These are phyloP conservation scores for Trichothecium roseum DNA, from an alignment of 2,329 filamentous ascomycete species.

Conservation along the genomic window DNA sequence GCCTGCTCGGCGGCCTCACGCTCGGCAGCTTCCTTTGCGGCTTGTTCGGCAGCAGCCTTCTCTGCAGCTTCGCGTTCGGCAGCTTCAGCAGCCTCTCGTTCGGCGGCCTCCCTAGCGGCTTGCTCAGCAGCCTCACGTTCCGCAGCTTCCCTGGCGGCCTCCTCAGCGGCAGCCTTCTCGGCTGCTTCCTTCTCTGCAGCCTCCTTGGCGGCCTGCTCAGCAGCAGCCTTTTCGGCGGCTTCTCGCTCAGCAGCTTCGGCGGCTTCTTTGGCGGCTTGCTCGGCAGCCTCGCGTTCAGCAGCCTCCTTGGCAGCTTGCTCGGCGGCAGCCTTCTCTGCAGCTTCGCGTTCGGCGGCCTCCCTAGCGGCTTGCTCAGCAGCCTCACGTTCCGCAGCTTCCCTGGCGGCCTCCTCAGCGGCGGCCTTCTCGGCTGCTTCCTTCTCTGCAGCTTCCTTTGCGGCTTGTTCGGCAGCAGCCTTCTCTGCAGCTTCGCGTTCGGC, in stretches of 20 bases:
- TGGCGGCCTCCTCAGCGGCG: conserved; percentile 2
- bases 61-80: background rate
- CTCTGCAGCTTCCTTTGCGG: background rate
- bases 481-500: background rate
- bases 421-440: background rate
- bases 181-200: conserved; percentile 10
- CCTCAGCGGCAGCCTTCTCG: conserved; percentile 8
- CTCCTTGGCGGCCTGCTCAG: conserved; percentile 1
- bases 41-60: background rate
- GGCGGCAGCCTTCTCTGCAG: conserved; percentile 1
- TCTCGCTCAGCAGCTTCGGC: background rate
- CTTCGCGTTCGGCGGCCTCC: conserved; percentile 3
- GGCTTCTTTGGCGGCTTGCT: conserved; percentile 1
- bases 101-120: conserved; percentile 1
- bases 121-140: conserved; percentile 1
- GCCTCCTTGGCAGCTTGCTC: conserved; percentile 2
- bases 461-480: background rate
- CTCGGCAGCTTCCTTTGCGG: too few relatives aligned
- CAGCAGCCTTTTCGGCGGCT: conserved; percentile 3
- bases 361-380: background rate
- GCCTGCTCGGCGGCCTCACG: too few relatives aligned
- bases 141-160: conserved; percentile 2
- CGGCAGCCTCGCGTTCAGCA: conserved; percentile 1
- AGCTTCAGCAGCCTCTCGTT: conserved; percentile 1
- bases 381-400: conserved; percentile 2